Conservation (phyloP, 495 filamentous ascomycete genomes). For the Rhizodiscina lignyota region DNA sequence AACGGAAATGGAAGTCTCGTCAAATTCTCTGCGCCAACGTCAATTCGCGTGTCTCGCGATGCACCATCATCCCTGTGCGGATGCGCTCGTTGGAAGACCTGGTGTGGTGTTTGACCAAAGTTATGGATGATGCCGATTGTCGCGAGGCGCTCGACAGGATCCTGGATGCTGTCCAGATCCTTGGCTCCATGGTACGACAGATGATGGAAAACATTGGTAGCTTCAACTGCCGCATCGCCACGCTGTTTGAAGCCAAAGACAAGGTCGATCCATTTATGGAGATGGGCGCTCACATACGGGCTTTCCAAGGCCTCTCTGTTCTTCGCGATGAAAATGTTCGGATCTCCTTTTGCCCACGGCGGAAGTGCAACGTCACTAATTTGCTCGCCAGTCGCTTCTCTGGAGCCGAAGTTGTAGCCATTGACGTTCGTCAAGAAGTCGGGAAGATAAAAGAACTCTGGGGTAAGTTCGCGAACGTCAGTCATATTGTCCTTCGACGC, state of each 20-base stretch:
- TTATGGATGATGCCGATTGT: slow-evolving; percentile 96
- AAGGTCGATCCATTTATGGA: slow-evolving; percentile 93
- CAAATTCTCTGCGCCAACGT: slow-evolving; percentile 60
- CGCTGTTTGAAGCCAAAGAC: slow-evolving; percentile 92
- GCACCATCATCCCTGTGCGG: slow-evolving; percentile 47
- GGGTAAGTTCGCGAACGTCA: slow-evolving; percentile 84
- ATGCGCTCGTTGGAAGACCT: slow-evolving; percentile 76
- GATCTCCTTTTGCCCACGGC: slow-evolving; percentile 94
- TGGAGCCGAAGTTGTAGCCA: slow-evolving; percentile 75
- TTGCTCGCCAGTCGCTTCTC: slow-evolving; percentile 58
- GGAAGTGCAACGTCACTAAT: slow-evolving; percentile 78
- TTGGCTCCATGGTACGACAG: slow-evolving; percentile 87
- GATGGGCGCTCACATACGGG: slow-evolving; percentile 73
- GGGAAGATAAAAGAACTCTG: slow-evolving; percentile 92
- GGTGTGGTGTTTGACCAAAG: slow-evolving; percentile 92
- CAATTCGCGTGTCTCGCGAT: slow-evolving; percentile 48
- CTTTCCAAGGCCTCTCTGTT: slow-evolving; percentile 89
- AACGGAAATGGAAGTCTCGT: slow-evolving; percentile 69
- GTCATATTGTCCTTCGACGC: slow-evolving; percentile 80
- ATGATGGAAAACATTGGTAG: slow-evolving; percentile 89
- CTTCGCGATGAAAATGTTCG: slow-evolving; percentile 88
- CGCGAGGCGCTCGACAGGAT: slow-evolving; percentile 65
- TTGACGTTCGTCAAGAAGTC: slow-evolving; percentile 89
- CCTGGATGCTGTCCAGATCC: slow-evolving; percentile 80
- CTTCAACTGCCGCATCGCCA: slow-evolving; percentile 81